These are phyloP conservation scores for Myxozyma lipomycoides DNA, from an alignment of 805 yeast species.

Conservation along the genomic window DNA sequence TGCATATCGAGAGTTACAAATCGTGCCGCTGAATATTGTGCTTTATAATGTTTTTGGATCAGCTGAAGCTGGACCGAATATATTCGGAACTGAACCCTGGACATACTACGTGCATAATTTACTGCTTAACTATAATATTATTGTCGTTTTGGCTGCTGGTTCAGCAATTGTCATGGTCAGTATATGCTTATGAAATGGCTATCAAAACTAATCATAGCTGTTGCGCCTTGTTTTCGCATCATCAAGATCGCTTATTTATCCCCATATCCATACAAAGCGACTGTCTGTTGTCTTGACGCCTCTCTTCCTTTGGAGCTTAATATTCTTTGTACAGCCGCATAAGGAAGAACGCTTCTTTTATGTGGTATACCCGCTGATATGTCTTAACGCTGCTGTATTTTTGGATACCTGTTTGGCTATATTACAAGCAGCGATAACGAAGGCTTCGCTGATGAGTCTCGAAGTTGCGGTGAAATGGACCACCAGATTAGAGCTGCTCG, in stretches of 20 bases:
- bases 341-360: slow-evolving; percentile 90
- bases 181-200: neutral
- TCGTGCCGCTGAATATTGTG: slow-evolving; percentile 80
- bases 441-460: neutral
- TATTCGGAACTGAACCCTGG: slow-evolving; percentile 83
- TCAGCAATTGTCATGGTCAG: slow-evolving; percentile 27
- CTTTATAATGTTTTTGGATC: slow-evolving; percentile 74
- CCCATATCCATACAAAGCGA: slow-evolving; percentile 9
- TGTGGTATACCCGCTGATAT: slow-evolving; percentile 71
- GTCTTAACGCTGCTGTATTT: slow-evolving; percentile 58
- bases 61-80: slow-evolving; percentile 77
- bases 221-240: neutral
- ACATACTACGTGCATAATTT: slow-evolving; percentile 66
- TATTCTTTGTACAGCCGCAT: slow-evolving; percentile 76
- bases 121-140: slow-evolving; percentile 65
- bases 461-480: neutral
- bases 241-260: neutral
- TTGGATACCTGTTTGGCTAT: slow-evolving; percentile 27
- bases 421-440: neutral
- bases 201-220: neutral
- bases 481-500: neutral
- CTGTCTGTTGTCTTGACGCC: slow-evolving; percentile 44
- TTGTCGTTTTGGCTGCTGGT: slow-evolving; percentile 34
- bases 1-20: slow-evolving; percentile 51
- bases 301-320: slow-evolving; percentile 57